Conservation (phyloP, 1,139 yeast species). For the Protomyces inouyei region DNA sequence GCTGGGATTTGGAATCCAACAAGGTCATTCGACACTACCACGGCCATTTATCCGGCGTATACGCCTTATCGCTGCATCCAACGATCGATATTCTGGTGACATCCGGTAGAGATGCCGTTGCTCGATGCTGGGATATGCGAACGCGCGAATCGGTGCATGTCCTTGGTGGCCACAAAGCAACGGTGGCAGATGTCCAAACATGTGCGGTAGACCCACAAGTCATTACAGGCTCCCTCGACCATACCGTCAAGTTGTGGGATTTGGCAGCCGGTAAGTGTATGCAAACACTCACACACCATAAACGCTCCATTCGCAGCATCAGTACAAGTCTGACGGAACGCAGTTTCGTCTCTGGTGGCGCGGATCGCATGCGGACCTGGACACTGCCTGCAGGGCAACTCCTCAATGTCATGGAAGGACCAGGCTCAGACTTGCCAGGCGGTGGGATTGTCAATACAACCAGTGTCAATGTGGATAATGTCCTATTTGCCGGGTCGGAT, state of each 20-base stretch:
- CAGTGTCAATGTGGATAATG: conserved; percentile 60
- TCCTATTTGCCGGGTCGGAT: conserved; percentile 77
- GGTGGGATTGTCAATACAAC: conserved; percentile 64
- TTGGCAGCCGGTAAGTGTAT: conserved; percentile 59
- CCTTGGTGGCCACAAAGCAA: conserved; percentile 73
- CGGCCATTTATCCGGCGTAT: conserved; percentile 90
- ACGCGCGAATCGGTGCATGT: conserved; percentile 71
- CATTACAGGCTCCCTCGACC: conserved; percentile 75
- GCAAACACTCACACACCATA: conserved; percentile 72
- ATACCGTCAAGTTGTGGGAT: conserved; percentile 86
- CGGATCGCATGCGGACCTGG: conserved; percentile 82
- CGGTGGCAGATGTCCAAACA: conserved; percentile 64
- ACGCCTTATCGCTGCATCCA: conserved; percentile 78
- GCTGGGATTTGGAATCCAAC: conserved; percentile 94
- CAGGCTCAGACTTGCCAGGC: conserved; percentile 26
- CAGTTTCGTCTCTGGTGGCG: conserved; percentile 75
- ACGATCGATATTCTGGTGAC: conserved; percentile 79
- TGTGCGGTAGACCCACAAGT: conserved; percentile 80
- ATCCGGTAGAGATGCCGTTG: conserved; percentile 84
- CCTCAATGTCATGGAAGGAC: conserved; percentile 50
- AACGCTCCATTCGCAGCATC: conserved; percentile 72
- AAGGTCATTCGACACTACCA: conserved; percentile 79
- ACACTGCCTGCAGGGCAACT: conserved; percentile 70
- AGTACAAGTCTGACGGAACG: conserved; percentile 64
- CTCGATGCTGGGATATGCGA: conserved; percentile 90